Evolutionary conservation across 148 eudicot species (phyloP).

Genomic region (Rhododendron simsii): DNA sequence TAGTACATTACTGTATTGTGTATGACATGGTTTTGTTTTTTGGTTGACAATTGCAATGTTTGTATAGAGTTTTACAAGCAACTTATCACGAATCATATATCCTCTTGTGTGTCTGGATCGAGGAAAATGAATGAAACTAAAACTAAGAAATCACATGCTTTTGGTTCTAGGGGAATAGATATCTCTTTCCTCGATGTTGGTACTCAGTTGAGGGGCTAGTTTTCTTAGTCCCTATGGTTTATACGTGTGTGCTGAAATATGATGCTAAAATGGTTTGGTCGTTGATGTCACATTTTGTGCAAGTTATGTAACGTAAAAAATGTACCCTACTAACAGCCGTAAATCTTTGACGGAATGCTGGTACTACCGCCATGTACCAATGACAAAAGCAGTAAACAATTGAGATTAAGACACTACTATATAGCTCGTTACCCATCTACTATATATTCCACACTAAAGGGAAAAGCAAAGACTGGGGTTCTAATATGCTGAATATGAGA

Average conservation of each 20-base stretch:
- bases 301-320: not conserved
- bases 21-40: no score
- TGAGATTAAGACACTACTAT: not conserved
- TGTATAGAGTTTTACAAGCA: not conserved
- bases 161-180: not conserved
- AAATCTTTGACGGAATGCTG: not conserved
- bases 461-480: not conserved
- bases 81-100: not conserved
- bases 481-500: slow-evolving; percentile 2
- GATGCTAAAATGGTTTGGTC: not conserved
- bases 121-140: not conserved
- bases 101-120: not conserved
- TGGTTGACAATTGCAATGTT: no score
- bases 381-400: not conserved
- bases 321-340: not conserved
- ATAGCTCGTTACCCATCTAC: not conserved
- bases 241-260: not conserved
- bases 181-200: not conserved
- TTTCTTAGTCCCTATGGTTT: not conserved
- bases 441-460: not conserved
- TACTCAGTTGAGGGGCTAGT: not conserved
- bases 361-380: not conserved
- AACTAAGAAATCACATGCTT: not conserved
- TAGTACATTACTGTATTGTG: no score
- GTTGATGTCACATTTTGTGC: not conserved